Conservation (phyloP, 2,329 filamentous ascomycete species). For the Knufia fluminis region DNA sequence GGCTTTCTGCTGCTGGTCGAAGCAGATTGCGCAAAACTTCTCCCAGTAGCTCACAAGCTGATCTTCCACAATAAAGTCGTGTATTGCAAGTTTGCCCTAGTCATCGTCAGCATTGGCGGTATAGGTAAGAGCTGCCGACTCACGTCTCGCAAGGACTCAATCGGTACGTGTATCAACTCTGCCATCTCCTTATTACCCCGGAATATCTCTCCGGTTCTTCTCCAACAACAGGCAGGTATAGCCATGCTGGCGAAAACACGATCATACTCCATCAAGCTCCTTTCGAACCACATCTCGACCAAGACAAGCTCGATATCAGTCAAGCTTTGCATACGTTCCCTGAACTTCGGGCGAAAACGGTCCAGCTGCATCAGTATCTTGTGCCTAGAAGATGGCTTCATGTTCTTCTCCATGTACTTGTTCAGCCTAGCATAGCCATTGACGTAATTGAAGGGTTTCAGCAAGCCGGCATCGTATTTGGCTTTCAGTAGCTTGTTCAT, state of each 20-base stretch:
- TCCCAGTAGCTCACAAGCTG: conserved; percentile 97
- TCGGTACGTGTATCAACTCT: conserved; percentile 83
- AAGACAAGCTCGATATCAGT: conserved; percentile 90
- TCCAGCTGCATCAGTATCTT: conserved; percentile 88
- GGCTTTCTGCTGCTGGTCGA: conserved; percentile 87
- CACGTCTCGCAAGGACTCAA: conserved; percentile 84
- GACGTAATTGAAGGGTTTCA: conserved; percentile 97
- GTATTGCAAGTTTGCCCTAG: conserved; percentile 85
- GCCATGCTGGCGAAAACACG: conserved; percentile 98
- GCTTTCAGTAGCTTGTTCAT: conserved; percentile 91
- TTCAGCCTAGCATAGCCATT: conserved; percentile 87
- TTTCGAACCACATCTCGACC: conserved; percentile 99
- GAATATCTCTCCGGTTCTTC: conserved; percentile 93
- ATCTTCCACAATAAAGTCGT: conserved; percentile 92
- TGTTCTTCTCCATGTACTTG: conserved; percentile 83
- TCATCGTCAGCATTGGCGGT: not conserved
- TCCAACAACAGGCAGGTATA: conserved; percentile 94
- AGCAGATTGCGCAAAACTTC: conserved; percentile 95
- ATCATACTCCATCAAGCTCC: conserved; percentile 93
- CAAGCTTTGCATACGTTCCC: conserved; percentile 83
- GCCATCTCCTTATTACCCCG: conserved; percentile 98
- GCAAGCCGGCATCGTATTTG: conserved; percentile 88
- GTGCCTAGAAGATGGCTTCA: conserved; percentile 71
- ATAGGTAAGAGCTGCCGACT: conserved; percentile 31
- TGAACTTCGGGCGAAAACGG: conserved; percentile 87